A percentile compares a stretch with the other conserved stretches of the same genome.
These are phyloP conservation scores for Diplodia mutila DNA, from an alignment of 2,329 filamentous ascomycete species.

Conservation along the genomic window DNA sequence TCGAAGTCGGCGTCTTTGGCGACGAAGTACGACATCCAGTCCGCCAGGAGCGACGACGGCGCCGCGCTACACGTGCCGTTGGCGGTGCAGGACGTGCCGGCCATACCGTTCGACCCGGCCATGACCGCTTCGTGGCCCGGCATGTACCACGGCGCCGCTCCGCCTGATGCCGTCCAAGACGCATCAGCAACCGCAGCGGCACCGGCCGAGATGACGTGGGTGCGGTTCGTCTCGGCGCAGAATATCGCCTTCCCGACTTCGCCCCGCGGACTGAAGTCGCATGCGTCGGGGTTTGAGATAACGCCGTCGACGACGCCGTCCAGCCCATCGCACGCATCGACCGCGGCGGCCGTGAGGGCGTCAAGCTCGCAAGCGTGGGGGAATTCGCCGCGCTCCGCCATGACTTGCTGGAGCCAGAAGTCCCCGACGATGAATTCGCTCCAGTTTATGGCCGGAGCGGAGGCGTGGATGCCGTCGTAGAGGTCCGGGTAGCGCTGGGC, in stretches of 20 bases:
- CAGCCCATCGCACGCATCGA: constrained; percentile 22
- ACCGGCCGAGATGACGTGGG: constrained; percentile 34
- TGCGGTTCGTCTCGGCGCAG: constrained; percentile 30
- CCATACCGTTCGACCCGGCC: background rate
- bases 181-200: constrained; percentile 37
- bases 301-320: constrained; percentile 27
- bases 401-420: constrained; percentile 37
- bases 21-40: constrained; percentile 29
- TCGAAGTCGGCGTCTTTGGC: constrained; percentile 26
- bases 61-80: constrained; percentile 28
- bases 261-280: constrained; percentile 7
- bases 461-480: constrained; percentile 48
- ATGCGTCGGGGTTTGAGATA: background rate
- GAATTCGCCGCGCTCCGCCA: constrained; percentile 35
- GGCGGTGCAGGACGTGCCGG: constrained; percentile 43
- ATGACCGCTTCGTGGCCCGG: constrained; percentile 28
- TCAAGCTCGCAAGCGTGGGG: constrained; percentile 27
- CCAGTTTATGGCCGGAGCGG: constrained; percentile 46
- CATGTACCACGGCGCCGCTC: too few relatives aligned
- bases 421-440: constrained; percentile 31
- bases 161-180: constrained; percentile 37
- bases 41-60: constrained; percentile 21
- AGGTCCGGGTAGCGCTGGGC: constrained; percentile 44
- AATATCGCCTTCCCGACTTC: constrained; percentile 35
- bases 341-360: constrained; percentile 25